Evolutionary conservation across 1,284 basidiomycete species (phyloP).

Genomic region (Microbotryum lychnidis-dioicae): DNA sequence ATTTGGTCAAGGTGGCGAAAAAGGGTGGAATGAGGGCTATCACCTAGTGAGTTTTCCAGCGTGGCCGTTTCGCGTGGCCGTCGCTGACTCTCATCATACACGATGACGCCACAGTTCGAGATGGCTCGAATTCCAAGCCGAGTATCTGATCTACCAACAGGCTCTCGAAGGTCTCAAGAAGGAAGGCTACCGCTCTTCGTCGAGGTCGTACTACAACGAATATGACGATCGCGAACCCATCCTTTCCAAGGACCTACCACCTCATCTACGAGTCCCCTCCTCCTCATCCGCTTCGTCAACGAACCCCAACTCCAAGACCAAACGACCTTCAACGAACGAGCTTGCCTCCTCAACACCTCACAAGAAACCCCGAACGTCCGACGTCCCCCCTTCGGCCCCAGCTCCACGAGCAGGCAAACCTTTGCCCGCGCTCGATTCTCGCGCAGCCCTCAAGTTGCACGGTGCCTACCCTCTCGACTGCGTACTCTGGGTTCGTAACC

Average conservation of each 20-base stretch:
- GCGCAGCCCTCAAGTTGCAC: slow-evolving; percentile 10
- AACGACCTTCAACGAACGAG: slow-evolving; percentile 1
- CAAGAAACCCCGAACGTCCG: neutral
- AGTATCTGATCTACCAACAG: slow-evolving; percentile 24
- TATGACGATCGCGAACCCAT: neutral
- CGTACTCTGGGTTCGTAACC: slow-evolving; percentile 26
- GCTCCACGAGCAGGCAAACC: slow-evolving; percentile 4
- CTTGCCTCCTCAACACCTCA: too few species aligned
- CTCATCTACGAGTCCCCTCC: neutral
- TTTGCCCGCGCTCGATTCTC: slow-evolving; percentile 4
- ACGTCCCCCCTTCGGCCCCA: slow-evolving; percentile 5
- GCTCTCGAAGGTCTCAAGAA: slow-evolving; percentile 9
- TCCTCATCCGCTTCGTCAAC: too few species aligned
- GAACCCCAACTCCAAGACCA: neutral
- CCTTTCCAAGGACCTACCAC: slow-evolving; percentile 9
- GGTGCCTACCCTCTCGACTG: slow-evolving; percentile 27
- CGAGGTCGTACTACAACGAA: neutral
- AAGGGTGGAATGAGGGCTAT: slow-evolving; percentile 5
- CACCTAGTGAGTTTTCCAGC: slow-evolving; percentile 8
- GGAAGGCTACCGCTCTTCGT: neutral
- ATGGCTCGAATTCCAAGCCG: slow-evolving; percentile 24
- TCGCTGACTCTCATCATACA: neutral
- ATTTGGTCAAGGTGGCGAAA: neutral
- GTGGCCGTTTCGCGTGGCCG: neutral
- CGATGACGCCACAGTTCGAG: neutral